A percentile compares a stretch with the other conserved stretches of the same genome.
These are phyloP conservation scores for Penicillium bovifimosum DNA, from an alignment of 495 filamentous ascomycete species.

Conservation along the genomic window DNA sequence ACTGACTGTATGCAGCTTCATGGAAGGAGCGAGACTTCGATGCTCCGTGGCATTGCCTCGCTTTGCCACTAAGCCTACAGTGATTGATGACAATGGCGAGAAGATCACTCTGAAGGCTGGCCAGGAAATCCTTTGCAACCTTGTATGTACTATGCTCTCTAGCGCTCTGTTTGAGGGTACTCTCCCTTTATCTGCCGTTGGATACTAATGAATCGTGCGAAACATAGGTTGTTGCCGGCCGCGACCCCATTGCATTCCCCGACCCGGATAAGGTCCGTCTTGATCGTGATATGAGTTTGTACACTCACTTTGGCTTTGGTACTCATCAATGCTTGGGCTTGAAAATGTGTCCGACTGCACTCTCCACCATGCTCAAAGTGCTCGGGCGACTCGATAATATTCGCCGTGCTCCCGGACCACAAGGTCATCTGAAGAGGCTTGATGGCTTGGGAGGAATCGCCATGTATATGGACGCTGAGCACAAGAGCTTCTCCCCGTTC, in stretches of 20 bases:
- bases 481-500: slow-evolving; percentile 63
- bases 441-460: slow-evolving; percentile 49
- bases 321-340: slow-evolving; percentile 55
- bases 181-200: no score
- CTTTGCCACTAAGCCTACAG: slow-evolving; percentile 33
- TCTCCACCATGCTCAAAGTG: slow-evolving; percentile 57
- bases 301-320: slow-evolving; percentile 59
- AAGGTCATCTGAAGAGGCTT: slow-evolving; percentile 66
- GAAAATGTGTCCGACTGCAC: slow-evolving; percentile 51
- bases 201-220: neutral
- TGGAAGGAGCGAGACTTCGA: slow-evolving; percentile 57
- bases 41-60: slow-evolving; percentile 52
- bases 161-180: neutral
- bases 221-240: slow-evolving; percentile 42
- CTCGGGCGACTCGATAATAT: slow-evolving; percentile 50
- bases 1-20: slow-evolving; percentile 36
- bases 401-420: slow-evolving; percentile 55
- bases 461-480: slow-evolving; percentile 66
- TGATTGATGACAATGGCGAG: slow-evolving; percentile 37
- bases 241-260: slow-evolving; percentile 56
- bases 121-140: slow-evolving; percentile 44
- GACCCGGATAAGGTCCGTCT: slow-evolving; percentile 60
- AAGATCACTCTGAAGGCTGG: slow-evolving; percentile 42
- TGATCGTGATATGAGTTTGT: slow-evolving; percentile 55
- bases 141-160: slow-evolving; percentile 23